Evolutionary conservation across 2,329 filamentous ascomycete species (phyloP).

Genomic region (Verruconis gallopava): DNA sequence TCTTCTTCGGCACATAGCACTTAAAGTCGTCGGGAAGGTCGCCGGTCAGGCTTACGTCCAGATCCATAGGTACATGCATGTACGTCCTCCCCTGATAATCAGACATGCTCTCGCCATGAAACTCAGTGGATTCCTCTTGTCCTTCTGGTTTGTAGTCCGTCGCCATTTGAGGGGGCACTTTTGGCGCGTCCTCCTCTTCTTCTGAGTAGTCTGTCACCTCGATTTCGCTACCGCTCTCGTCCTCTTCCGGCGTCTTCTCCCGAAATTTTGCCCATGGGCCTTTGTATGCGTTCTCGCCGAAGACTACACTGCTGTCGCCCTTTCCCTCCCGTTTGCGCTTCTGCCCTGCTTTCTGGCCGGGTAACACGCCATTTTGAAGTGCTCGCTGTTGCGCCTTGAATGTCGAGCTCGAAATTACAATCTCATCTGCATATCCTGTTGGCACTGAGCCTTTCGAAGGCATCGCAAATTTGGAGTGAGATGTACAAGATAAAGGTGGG

Average conservation of each 20-base stretch:
- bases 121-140: constrained; percentile 62
- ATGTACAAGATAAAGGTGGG: no score
- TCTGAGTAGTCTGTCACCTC: constrained; percentile 68
- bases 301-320: constrained; percentile 69
- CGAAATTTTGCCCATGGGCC: constrained; percentile 89
- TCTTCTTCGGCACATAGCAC: constrained; percentile 91
- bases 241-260: constrained; percentile 58
- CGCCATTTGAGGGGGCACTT: constrained; percentile 43
- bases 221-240: constrained; percentile 52
- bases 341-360: constrained; percentile 21
- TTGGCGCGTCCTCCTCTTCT: constrained; percentile 38
- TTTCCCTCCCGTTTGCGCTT: constrained; percentile 73
- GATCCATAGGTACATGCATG: constrained; percentile 90
- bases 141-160: constrained; percentile 37
- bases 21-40: constrained; percentile 59
- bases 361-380: constrained; percentile 45
- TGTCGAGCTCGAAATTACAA: constrained; percentile 76
- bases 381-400: constrained; percentile 82
- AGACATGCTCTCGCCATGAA: constrained; percentile 69
- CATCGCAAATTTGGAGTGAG: no score
- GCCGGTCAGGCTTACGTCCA: constrained; percentile 63
- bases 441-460: constrained; percentile 33
- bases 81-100: constrained; percentile 95
- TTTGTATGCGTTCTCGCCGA: constrained; percentile 78
- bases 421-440: constrained; percentile 80